Base-by-base conservation (phyloP, 257 asterid species). In the Ilex aquifolium region DNA sequence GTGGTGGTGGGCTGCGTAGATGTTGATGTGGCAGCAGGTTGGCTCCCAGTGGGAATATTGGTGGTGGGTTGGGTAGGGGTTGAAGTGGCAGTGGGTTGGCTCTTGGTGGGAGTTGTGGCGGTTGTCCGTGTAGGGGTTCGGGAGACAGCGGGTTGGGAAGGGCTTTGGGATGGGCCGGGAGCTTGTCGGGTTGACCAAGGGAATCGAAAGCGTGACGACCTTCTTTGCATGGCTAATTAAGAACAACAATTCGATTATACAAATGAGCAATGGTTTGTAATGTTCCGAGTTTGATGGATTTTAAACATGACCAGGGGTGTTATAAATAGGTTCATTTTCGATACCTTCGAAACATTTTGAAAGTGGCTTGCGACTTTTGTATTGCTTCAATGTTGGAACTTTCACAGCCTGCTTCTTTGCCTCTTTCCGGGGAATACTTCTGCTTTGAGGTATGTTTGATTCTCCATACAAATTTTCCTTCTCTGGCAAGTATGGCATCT, bases 191-290 rank as follows among this genome's bases (percentile, higher is more conserved):
- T 59, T 30, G 51, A 58, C 81, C 86, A 76, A 44, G 79, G 79
- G 29, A 86, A 74, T 14, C 90, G 93, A 12, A 71, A 75, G 15
- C 80, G 79, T 29, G 77, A 39, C 8, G 84, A 65, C 61, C 80
- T 75, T 72, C 82, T 89, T 9, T 81, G 80, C 95, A 89, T 89
- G 31, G 51, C 56, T 57, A 62, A 39, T 64, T 7, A 56, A 56
- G 29, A 56, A 46, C 27, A 59, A 57, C 49, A 32, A 52, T 50
- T 8, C 14, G 14, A 46, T 21, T 21, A 21, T 21, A n/a, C 29
- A 57, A 59, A 49, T 44, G 16, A 31, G 21, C 16, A 16, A 57
- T 32, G 62, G 31, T 15, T 13, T 58, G 5, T 31, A 42, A 64
- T 2, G 31, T 21, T 29, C 27, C 72, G 44, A 58, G 61, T 60